Percentiles rank a stretch among this genome's conserved stretches.
phyloP scores from a whole-genome alignment of 2,329 filamentous ascomycete genomes.

The Hypoxylon sp. region DNA sequence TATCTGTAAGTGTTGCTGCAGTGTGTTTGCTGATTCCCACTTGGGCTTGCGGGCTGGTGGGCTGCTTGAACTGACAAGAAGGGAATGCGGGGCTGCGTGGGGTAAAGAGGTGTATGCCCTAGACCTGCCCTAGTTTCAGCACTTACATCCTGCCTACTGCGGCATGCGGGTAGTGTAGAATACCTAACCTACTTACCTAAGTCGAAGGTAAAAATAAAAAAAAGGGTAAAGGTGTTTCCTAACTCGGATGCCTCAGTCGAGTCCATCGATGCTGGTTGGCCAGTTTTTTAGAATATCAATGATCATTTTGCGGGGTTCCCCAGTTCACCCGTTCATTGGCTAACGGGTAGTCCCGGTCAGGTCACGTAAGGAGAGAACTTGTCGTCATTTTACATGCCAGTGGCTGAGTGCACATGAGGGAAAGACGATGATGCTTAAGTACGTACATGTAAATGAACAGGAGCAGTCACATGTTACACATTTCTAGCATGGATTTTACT shows the following conservation, averaged over 20 bases:
- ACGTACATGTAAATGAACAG: neutral
- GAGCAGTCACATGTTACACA: too few relatives aligned
- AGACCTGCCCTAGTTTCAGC: neutral
- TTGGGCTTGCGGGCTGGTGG: neutral
- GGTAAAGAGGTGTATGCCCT: neutral
- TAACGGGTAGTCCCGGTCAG: slow-evolving; percentile 26
- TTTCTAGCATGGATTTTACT: too few relatives aligned
- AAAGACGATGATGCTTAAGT: neutral
- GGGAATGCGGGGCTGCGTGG: neutral
- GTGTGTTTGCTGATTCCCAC: neutral
- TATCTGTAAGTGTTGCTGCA: neutral
- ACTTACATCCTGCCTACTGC: neutral
- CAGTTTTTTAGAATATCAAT: slow-evolving; percentile 17
- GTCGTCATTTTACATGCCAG: slow-evolving; percentile 35
- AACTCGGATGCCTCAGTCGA: slow-evolving; percentile 28
- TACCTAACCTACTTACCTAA: neutral
- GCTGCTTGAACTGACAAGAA: neutral
- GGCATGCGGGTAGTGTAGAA: neutral
- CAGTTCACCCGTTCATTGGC: slow-evolving; percentile 30
- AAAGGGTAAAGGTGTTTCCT: slow-evolving; percentile 32
- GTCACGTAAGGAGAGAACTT: slow-evolving; percentile 15
- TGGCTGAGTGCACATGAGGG: neutral
- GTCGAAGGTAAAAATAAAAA: neutral
- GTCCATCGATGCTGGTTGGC: slow-evolving; percentile 36
- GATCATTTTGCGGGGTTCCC: slow-evolving; percentile 37